Evolutionary conservation across 139 green algal species (phyloP).

Genomic region (Eudorina sp.): DNA sequence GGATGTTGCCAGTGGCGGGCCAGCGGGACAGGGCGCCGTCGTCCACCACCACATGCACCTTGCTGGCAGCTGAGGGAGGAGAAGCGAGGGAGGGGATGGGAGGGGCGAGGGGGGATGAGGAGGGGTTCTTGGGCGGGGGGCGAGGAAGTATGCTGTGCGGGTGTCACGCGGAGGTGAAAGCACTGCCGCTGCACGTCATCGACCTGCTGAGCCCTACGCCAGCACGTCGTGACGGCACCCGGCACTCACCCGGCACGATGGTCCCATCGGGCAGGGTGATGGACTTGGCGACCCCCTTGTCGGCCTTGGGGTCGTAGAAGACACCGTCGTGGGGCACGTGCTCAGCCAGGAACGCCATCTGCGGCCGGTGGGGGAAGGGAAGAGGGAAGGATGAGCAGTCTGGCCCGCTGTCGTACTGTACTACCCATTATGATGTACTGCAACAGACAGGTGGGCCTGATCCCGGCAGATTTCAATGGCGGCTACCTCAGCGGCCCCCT

Average conservation of each 20-base stretch:
- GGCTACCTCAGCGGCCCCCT: background rate
- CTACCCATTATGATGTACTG: background rate
- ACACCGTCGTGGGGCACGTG: conserved; percentile 58
- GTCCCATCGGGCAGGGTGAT: conserved; percentile 10
- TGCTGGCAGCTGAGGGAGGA: background rate
- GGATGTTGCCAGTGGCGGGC: conserved; percentile 59
- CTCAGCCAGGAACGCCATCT: conserved; percentile 69
- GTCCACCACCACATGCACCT: conserved; percentile 42
- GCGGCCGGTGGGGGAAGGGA: background rate
- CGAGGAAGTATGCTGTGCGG: background rate
- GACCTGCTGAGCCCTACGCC: background rate
- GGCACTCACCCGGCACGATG: conserved; percentile 14
- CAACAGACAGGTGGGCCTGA: background rate
- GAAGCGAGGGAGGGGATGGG: background rate
- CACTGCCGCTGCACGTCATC: background rate
- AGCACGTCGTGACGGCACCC: background rate
- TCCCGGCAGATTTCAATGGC: too few relatives aligned
- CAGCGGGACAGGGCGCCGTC: conserved; percentile 45
- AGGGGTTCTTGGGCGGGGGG: too few relatives aligned
- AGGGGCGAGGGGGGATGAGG: too few relatives aligned
- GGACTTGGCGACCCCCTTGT: conserved; percentile 8
- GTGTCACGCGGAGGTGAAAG: too few relatives aligned
- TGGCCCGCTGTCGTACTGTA: background rate
- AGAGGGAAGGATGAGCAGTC: background rate
- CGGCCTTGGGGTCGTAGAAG: conserved; percentile 29